Evolutionary conservation across 2,329 filamentous ascomycete species (phyloP), one percentile per base, ranked within the genome.

Genomic region (Parafenestella ontariensis): DNA sequence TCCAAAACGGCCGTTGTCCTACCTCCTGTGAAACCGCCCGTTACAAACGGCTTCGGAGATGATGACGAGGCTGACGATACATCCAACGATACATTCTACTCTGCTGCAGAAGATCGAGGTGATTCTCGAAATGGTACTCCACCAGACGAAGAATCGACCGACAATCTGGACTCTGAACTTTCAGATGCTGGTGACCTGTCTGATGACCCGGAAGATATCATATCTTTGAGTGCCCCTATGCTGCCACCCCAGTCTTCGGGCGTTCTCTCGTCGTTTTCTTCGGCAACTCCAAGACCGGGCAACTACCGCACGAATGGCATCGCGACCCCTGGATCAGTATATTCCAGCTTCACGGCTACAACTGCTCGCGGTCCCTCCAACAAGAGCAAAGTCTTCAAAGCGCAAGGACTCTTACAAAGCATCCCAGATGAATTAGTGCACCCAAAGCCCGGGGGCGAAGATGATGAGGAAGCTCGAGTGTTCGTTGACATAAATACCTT

Each of bases 191-290:
- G 84, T 57, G 91, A 94, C 64, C 81, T 94, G 15, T 96, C 94
- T 0, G 93, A 96, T 73, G 94, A 96, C 71, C 95, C 91, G 0
- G 93, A 97, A 61, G 92, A 96, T 57, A 91, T 96, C 84, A 96
- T 98, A 47, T 96, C 92, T 3, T 82, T 98, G 28, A 88, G 89
- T 61, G 88, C 89, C 1, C 94, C 94, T 1, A 85, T 88, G 24
- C 78, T 97, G 15, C 87, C 90, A 1, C 85, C 91, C n/a, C 87
- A 90, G 23, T 87, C 87, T 50, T 89, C 89, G 0, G 94, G 92
- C 44, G 87, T 90, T 17, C 83, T 94, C 63, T 95, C 91, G 20
- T 90, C 90, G 0, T 84, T 92, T 69, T 89, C 90, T 36, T 86
- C 89, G 1, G 92, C 91, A 10, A 96, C 92, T 0, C 93, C 93